These are phyloP conservation scores for Vigna hirtella DNA, from an alignment of 306 rosid genomes.

Conservation along the genomic window DNA sequence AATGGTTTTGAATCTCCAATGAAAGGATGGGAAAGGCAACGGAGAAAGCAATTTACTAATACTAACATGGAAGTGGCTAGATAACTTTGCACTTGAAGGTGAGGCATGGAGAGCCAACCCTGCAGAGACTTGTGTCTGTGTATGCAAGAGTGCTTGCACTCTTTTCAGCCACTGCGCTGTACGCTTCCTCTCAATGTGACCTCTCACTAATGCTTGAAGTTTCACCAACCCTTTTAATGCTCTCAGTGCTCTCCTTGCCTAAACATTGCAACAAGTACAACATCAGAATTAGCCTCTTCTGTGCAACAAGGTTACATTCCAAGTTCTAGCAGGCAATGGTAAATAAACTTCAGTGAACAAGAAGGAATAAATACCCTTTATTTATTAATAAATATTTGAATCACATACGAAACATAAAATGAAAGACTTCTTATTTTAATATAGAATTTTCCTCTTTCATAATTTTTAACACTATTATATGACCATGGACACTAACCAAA, in stretches of 20 bases:
- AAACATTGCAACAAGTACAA: conserved; percentile 9
- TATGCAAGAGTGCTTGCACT: conserved; percentile 69
- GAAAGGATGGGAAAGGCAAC: not conserved
- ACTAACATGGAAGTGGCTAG: conserved; percentile 64
- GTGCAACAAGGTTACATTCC: not conserved
- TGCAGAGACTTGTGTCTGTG: conserved; percentile 63
- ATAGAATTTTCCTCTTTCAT: not conserved
- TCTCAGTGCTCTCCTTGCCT: conserved; percentile 90
- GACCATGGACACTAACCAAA: not conserved
- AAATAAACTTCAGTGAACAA: not conserved
- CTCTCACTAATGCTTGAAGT: conserved; percentile 89
- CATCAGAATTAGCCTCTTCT: not conserved
- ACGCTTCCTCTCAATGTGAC: conserved; percentile 86
- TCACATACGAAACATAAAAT: not conserved
- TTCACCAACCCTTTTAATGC: conserved; percentile 91
- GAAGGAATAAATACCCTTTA: no score
- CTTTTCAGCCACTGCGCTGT: conserved; percentile 70
- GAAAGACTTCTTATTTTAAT: not conserved
- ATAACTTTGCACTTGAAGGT: conserved; percentile 56
- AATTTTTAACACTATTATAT: not conserved
- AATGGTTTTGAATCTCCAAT: not conserved
- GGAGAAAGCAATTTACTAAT: not conserved
- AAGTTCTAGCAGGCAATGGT: not conserved
- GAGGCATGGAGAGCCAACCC: conserved; percentile 52
- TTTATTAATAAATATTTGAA: no score